phyloP scores from a whole-genome alignment of 1,284 basidiomycete species.

The Trichosporon ovoides region DNA sequence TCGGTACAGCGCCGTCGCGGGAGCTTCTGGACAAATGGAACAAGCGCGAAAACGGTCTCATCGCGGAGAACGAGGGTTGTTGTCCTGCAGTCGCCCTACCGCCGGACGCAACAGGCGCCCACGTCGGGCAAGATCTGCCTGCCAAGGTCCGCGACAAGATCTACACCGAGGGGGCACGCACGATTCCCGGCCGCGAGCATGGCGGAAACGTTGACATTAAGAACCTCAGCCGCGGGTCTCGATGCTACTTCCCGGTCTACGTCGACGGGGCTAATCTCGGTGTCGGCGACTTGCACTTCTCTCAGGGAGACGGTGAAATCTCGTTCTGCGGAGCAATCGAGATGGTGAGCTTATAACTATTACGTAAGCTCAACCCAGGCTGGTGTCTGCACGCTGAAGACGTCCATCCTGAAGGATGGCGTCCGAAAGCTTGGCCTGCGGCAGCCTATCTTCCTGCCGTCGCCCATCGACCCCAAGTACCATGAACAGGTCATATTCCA shows the following conservation, averaged over 20 bases:
- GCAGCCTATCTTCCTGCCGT: slow-evolving; percentile 16
- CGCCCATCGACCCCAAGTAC: slow-evolving; percentile 20
- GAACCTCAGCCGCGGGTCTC: slow-evolving; percentile 11
- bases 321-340: slow-evolving; percentile 15
- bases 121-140: slow-evolving; percentile 59
- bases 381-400: slow-evolving; percentile 10
- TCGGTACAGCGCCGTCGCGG: slow-evolving; percentile 67
- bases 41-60: slow-evolving; percentile 62
- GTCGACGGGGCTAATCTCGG: slow-evolving; percentile 67
- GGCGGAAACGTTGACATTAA: slow-evolving; percentile 72
- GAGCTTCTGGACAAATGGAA: slow-evolving; percentile 71
- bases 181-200: slow-evolving; percentile 67
- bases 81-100: slow-evolving; percentile 61
- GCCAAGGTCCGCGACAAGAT: slow-evolving; percentile 57
- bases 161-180: slow-evolving; percentile 63
- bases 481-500: slow-evolving; percentile 17
- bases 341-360: slow-evolving; percentile 59
- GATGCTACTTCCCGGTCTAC: slow-evolving; percentile 56
- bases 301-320: slow-evolving; percentile 68
- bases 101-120: slow-evolving; percentile 59
- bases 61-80: slow-evolving; percentile 50
- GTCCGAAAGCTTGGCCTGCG: slow-evolving; percentile 11
- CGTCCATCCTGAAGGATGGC: slow-evolving; percentile 8
- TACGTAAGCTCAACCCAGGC: not conserved
- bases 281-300: slow-evolving; percentile 71